phyloP scores from a whole-genome alignment of 257 asterid genomes.

The Gardenia jasminoides region DNA sequence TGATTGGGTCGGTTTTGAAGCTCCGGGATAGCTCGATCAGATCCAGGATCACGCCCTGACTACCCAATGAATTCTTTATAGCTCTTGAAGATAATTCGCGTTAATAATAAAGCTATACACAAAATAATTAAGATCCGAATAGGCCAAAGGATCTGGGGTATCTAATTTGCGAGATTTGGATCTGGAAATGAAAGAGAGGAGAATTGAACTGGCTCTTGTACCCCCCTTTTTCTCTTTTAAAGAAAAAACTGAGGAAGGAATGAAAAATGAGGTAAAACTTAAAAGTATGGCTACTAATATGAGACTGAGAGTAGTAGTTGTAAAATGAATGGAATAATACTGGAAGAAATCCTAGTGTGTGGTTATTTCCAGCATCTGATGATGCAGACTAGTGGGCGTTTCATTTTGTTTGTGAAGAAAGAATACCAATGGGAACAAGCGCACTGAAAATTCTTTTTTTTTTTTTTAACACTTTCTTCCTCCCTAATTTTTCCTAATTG shows the following conservation, averaged over 20 bases:
- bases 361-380: slow-evolving; percentile 5
- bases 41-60: slow-evolving; percentile 43
- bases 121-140: slow-evolving; percentile 6
- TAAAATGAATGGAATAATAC: not conserved
- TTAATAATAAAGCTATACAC: not conserved
- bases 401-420: not conserved
- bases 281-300: not conserved
- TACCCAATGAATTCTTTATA: not conserved
- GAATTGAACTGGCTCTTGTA: not conserved
- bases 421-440: slow-evolving; percentile 16
- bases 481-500: not conserved
- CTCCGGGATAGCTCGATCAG: slow-evolving; percentile 63
- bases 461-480: not conserved
- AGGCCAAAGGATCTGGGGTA: slow-evolving; percentile 11
- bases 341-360: not conserved
- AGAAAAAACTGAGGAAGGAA: not conserved
- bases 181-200: slow-evolving; percentile 8
- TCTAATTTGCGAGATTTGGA: slow-evolving; percentile 17
- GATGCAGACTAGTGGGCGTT: not conserved
- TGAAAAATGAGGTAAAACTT: not conserved
- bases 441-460: not conserved
- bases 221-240: no score
- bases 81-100: not conserved
- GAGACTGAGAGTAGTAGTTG: not conserved
- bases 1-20: slow-evolving; percentile 62